Conservation (phyloP, 768 basidiomycete species). For the Candolleomyces efflorescens region DNA sequence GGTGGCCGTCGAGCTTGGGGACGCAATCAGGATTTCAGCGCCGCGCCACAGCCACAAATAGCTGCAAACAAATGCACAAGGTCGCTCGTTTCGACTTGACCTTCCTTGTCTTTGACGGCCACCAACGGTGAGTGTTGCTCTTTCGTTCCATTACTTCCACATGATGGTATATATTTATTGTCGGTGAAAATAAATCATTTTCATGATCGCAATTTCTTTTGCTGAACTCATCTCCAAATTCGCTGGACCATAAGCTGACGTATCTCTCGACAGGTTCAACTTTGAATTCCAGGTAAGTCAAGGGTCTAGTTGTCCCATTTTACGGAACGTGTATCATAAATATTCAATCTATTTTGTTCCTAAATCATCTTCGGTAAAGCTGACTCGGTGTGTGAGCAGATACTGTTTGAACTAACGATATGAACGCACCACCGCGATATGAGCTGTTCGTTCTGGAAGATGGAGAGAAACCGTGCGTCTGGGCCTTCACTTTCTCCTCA, state of each 20-base stretch:
- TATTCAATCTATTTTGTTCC: neutral
- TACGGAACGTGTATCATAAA: neutral
- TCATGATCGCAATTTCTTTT: constrained; percentile 45
- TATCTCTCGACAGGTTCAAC: neutral
- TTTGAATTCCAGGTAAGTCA: neutral
- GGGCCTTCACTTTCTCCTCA: constrained; percentile 11
- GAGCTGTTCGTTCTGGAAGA: constrained; percentile 91
- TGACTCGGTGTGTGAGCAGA: neutral
- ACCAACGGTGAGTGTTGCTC: neutral
- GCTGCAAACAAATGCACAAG: constrained; percentile 16
- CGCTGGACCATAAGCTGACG: neutral
- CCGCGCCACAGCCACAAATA: constrained; percentile 27
- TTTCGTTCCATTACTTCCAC: too few relatives aligned
- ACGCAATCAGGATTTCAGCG: constrained; percentile 1
- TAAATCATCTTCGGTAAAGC: neutral
- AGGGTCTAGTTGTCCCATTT: neutral
- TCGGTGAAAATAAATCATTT: constrained; percentile 46
- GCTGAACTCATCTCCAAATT: constrained; percentile 32
- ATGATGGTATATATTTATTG: constrained; percentile 55
- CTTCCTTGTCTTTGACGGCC: constrained; percentile 12
- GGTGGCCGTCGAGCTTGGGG: constrained; percentile 23
- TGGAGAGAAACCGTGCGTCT: constrained; percentile 89
- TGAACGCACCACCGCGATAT: constrained; percentile 63
- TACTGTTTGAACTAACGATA: too few relatives aligned
- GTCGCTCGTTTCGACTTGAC: neutral